These are phyloP conservation scores for Orbilia blumenaviensis DNA, from an alignment of 2,329 filamentous ascomycete genomes.

Conservation along the genomic window DNA sequence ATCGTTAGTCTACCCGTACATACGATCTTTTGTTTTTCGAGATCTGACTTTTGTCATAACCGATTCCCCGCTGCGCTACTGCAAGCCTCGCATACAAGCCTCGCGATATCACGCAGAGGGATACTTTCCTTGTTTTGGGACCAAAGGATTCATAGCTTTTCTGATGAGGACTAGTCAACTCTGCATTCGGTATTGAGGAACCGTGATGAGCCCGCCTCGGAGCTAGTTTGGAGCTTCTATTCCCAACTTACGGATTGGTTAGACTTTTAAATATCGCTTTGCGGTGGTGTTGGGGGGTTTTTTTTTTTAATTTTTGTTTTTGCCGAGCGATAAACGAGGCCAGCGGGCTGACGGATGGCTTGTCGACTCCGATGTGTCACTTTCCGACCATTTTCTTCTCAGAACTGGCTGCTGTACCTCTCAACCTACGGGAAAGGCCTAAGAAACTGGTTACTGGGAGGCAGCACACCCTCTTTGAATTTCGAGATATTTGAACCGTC, in stretches of 20 bases:
- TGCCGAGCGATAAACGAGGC: constrained; percentile 36
- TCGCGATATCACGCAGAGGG: constrained; percentile 25
- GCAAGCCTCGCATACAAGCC: constrained; percentile 36
- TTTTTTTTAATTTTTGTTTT: constrained; percentile 16
- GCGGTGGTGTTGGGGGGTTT: constrained; percentile 11
- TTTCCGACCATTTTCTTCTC: constrained; percentile 16
- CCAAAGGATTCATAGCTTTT: background rate
- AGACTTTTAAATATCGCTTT: no score
- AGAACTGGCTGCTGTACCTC: background rate
- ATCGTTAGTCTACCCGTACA: constrained; percentile 15
- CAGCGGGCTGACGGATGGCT: constrained; percentile 45
- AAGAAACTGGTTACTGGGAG: constrained; percentile 24
- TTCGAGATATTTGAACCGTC: background rate
- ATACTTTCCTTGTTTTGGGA: constrained; percentile 21
- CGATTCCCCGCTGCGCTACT: constrained; percentile 53
- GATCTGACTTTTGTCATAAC: constrained; percentile 13
- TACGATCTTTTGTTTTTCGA: constrained; percentile 20
- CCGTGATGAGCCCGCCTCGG: background rate
- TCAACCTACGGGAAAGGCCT: background rate
- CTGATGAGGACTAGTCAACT: constrained; percentile 19
- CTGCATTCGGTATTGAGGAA: constrained; percentile 13
- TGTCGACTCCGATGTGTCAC: constrained; percentile 8
- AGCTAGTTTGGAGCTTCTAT: background rate
- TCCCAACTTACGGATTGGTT: background rate
- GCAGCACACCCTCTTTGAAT: constrained; percentile 26